Evolutionary conservation across 495 filamentous ascomycete species (phyloP), one percentile per base, ranked within the genome.

Genomic region (Aspergillus coremiiformis): DNA sequence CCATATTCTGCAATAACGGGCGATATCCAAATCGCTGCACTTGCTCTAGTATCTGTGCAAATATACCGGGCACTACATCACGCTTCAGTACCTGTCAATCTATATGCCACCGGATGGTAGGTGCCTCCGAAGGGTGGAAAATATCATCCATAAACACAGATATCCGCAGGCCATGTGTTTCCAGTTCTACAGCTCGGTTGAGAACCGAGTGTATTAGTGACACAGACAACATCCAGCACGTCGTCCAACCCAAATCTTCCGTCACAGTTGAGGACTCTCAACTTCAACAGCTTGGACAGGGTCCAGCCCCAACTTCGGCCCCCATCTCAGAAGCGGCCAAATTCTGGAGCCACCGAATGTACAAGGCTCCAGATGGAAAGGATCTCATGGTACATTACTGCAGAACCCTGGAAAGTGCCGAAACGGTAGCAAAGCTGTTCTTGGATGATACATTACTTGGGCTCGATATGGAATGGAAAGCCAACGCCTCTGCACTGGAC

Each of bases 381-480:
- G 62, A 65, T 35, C 77, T 87, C 24, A 74, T 71, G 37, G 79
- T 95, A 4, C 84, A 94, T 62, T 94, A 94, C 60, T 92, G 89
- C 71, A 78, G 70, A 45, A 82, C 73, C 39, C 74, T 71, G n/a
- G 68, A 77, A 45, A 81, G 77, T 2, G 83, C 84, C 3, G 86
- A 95, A 61, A 66, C 70, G 10, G 76, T 88, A 2, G 71, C 84
- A 14, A 66, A 83, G 26, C 78, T 86, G 32, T 91, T 96, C 54
- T 62, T 84, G 33, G 51, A 80, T 11, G 80, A 91, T 57, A 73
- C 80, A 48, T 64, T 95, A 9, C 63, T 95, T 32, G 87, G 89
- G 7, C 89, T 95, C 54, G 90, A 96, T 61, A 75, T 96, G 58
- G 90, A 96, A 69, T 96, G 90, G 90, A 69, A 75, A 54, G 53